Evolutionary conservation across 1,284 basidiomycete species (phyloP).

Genomic region (Cronartium quercuum): DNA sequence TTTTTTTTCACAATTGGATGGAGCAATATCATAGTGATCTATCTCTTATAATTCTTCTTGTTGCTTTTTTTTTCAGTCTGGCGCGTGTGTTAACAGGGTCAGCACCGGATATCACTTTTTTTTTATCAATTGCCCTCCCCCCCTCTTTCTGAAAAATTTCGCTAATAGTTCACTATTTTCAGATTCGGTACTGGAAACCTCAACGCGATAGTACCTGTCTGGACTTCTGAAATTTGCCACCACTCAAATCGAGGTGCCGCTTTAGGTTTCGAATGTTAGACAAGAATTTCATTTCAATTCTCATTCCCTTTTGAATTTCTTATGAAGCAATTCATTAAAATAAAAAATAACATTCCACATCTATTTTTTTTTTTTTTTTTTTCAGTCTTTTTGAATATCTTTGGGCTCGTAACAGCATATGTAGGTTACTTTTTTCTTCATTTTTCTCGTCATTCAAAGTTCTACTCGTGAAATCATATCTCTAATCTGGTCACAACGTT

Average conservation of each 20-base stretch:
- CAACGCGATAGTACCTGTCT: slow-evolving; percentile 47
- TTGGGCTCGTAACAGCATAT: slow-evolving; percentile 44
- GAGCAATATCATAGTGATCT: background rate
- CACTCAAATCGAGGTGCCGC: slow-evolving; percentile 45
- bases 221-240: slow-evolving; percentile 45
- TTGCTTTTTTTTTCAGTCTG: background rate
- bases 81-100: slow-evolving; percentile 43
- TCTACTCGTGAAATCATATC: background rate
- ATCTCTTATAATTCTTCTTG: background rate
- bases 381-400: slow-evolving; percentile 40
- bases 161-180: background rate
- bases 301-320: background rate
- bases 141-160: background rate
- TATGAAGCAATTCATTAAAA: background rate
- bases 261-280: slow-evolving; percentile 43
- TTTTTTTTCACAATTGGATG: background rate
- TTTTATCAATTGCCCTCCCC: background rate
- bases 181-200: slow-evolving; percentile 46
- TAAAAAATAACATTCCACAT: background rate
- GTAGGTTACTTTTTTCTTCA: background rate
- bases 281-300: background rate
- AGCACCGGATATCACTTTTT: background rate
- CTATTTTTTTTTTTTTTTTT: background rate
- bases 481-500: background rate
- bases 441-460: too few relatives aligned